Evolutionary conservation across 1,284 basidiomycete genomes (phyloP).

Genomic region (Malassezia yamatoensis): DNA sequence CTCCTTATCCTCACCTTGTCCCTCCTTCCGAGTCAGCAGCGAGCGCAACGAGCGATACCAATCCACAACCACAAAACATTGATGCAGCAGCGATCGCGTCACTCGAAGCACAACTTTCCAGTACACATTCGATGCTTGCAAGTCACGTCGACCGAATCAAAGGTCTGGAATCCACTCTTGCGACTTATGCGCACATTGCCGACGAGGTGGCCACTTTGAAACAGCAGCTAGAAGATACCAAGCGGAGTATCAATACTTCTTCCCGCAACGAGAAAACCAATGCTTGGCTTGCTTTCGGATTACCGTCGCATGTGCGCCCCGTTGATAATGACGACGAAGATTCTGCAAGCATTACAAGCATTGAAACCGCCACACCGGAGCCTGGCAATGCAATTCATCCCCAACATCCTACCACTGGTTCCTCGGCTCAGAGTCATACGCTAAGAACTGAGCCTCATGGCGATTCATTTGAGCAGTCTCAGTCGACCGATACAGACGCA

Average conservation of each 20-base stretch:
- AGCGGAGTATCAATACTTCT: constrained; percentile 25
- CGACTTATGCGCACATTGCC: constrained; percentile 75
- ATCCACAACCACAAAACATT: constrained; percentile 6
- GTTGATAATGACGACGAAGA: constrained; percentile 32
- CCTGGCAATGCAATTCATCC: not conserved
- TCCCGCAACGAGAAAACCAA: constrained; percentile 13
- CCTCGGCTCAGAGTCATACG: no score
- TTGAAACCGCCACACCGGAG: constrained; percentile 24
- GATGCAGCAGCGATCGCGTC: constrained; percentile 47
- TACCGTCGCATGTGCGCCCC: constrained; percentile 8
- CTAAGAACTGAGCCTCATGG: no score
- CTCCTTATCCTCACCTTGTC: constrained; percentile 42
- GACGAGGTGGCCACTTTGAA: constrained; percentile 59
- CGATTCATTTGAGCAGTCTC: no score
- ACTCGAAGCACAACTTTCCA: constrained; percentile 71
- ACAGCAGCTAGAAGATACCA: constrained; percentile 46
- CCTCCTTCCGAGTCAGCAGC: constrained; percentile 19
- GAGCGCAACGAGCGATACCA: constrained; percentile 18
- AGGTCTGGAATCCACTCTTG: constrained; percentile 65
- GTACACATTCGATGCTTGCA: constrained; percentile 71
- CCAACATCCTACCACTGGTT: no score
- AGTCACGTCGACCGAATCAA: constrained; percentile 75
- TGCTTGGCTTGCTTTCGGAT: constrained; percentile 7
- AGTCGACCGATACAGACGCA: no score
- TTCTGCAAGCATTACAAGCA: constrained; percentile 32